These are phyloP conservation scores for Rutstroemia sydowiana DNA, from an alignment of 2,329 filamentous ascomycete species.

Conservation along the genomic window DNA sequence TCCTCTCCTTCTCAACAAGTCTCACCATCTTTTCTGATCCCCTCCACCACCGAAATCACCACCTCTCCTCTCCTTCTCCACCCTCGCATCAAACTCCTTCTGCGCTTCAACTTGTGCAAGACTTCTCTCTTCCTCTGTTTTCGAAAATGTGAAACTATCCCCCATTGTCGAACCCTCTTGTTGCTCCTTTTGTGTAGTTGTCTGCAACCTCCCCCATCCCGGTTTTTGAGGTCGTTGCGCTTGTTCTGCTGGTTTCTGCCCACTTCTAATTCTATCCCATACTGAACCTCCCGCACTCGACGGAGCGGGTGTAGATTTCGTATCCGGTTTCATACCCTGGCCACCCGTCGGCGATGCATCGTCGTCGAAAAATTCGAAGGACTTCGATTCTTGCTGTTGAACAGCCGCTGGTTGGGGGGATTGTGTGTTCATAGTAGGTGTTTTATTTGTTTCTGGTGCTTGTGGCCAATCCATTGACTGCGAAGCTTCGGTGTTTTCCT, in stretches of 20 bases:
- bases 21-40: conserved; percentile 23
- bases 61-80: conserved; percentile 28
- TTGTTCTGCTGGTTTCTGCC: conserved; percentile 11
- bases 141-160: conserved; percentile 24
- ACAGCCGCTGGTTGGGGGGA: neutral
- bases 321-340: conserved; percentile 16
- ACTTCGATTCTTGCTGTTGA: conserved; percentile 11
- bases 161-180: conserved; percentile 7
- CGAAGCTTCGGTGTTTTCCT: conserved; percentile 3
- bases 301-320: conserved; percentile 3
- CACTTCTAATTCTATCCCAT: conserved; percentile 29
- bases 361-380: conserved; percentile 25
- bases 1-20: neutral
- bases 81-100: conserved; percentile 29
- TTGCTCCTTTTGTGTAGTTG: conserved; percentile 7
- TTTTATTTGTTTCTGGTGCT: neutral
- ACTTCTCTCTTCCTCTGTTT: conserved; percentile 17
- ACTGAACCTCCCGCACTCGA: conserved; percentile 19
- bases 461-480: neutral
- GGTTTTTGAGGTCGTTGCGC: conserved; percentile 1
- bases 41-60: conserved; percentile 23
- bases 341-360: conserved; percentile 26
- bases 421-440: neutral
- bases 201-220: conserved; percentile 14
- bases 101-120: conserved; percentile 24